phyloP scores from a whole-genome alignment of 2,329 filamentous ascomycete genomes.

The Pseudogymnoascus sp. region DNA sequence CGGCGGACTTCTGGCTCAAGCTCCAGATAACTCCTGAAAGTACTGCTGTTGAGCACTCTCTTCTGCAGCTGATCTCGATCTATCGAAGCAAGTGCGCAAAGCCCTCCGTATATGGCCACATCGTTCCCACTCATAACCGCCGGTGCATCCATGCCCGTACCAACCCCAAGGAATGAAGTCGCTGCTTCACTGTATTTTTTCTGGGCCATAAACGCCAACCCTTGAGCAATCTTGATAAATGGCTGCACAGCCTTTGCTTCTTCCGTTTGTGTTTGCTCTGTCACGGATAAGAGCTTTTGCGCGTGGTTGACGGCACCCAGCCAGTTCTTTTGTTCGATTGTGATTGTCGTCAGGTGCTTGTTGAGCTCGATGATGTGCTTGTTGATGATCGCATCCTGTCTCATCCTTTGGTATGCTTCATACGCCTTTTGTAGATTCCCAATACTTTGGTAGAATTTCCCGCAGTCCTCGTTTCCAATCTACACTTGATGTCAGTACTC shows the following conservation, averaged over 20 bases:
- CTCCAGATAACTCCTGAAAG: conserved; percentile 82
- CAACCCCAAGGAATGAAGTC: conserved; percentile 43
- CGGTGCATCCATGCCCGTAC: conserved; percentile 33
- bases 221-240: conserved; percentile 48
- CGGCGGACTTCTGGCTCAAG: conserved; percentile 90
- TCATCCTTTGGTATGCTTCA: conserved; percentile 78
- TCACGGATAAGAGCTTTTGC: conserved; percentile 49
- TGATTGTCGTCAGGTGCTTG: conserved; percentile 66
- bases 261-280: conserved; percentile 26
- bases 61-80: conserved; percentile 64
- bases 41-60: conserved; percentile 67
- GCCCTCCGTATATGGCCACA: conserved; percentile 81
- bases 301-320: conserved; percentile 53
- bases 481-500: conserved; percentile 28
- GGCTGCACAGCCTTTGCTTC: conserved; percentile 40
- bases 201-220: conserved; percentile 49
- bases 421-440: conserved; percentile 65
- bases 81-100: conserved; percentile 87
- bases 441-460: conserved; percentile 68
- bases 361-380: conserved; percentile 78
- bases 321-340: conserved; percentile 73
- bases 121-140: conserved; percentile 76
- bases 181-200: conserved; percentile 60
- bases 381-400: conserved; percentile 76
- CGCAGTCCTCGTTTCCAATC: conserved; percentile 94